Evolutionary conservation across 2,329 filamentous ascomycete genomes (phyloP).

Genomic region (Penicillium griseofulvum): DNA sequence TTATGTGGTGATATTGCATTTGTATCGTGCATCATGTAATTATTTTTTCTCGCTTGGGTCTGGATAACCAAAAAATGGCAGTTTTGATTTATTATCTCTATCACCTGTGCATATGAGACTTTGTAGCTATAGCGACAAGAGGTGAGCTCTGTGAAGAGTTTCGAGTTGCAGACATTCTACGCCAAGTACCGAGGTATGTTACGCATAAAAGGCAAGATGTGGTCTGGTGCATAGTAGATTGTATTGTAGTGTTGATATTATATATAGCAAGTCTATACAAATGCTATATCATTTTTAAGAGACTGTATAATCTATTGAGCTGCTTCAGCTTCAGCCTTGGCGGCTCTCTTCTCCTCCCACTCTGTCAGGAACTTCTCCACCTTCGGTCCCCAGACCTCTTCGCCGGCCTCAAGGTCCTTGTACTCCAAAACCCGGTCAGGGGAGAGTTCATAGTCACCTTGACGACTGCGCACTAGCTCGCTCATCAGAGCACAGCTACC

Average conservation of each 20-base stretch:
- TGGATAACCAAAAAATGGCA: conserved; percentile 15
- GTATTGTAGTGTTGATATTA: not conserved
- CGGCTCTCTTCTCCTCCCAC: conserved; percentile 47
- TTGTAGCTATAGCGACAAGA: not conserved
- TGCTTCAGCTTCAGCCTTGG: conserved; percentile 9
- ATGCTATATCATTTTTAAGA: not conserved
- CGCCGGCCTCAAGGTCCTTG: conserved; percentile 70
- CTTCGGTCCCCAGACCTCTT: conserved; percentile 78
- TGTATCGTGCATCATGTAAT: conserved; percentile 15
- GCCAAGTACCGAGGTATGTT: not conserved
- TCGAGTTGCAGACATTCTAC: not conserved
- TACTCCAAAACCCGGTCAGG: conserved; percentile 73
- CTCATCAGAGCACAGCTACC: conserved; percentile 84
- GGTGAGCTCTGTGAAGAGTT: no score
- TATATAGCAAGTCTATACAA: conserved; percentile 4
- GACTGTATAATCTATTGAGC: not conserved
- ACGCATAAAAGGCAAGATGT: not conserved
- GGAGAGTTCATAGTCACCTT: conserved; percentile 74
- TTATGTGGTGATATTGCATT: conserved; percentile 10
- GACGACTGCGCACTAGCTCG: conserved; percentile 73
- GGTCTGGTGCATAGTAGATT: not conserved
- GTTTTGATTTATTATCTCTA: conserved; percentile 8
- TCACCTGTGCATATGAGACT: not conserved
- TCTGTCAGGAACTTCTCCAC: conserved; percentile 58
- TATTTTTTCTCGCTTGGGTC: conserved; percentile 15